Percentiles rank a stretch among this genome's conserved stretches.
Conservation (phyloP, 129 eudicot genomes). For the Lactuca sativa region DNA sequence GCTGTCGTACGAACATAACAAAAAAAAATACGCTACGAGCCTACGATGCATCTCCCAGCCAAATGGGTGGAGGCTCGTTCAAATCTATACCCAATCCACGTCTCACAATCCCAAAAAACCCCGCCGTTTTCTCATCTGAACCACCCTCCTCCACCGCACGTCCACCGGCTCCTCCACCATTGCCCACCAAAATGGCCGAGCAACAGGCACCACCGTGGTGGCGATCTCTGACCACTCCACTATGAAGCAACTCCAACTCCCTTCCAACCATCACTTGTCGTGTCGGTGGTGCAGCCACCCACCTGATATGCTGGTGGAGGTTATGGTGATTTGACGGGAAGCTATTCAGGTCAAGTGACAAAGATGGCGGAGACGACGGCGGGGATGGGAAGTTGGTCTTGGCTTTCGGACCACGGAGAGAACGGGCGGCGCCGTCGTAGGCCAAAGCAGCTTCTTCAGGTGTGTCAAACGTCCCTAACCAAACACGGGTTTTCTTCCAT, state of each 20-base stretch:
- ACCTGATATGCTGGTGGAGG: slow-evolving; percentile 30
- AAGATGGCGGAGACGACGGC: slow-evolving; percentile 37
- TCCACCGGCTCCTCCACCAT: slow-evolving; percentile 21
- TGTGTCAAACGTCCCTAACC: slow-evolving; percentile 88
- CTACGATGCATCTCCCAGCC: slow-evolving; percentile 43
- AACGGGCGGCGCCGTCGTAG: slow-evolving; percentile 92
- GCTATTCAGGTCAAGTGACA: slow-evolving; percentile 58
- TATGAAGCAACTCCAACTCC: slow-evolving; percentile 38
- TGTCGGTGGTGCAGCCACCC: slow-evolving; percentile 39
- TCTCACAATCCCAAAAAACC: slow-evolving; percentile 48
- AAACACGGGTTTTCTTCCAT: slow-evolving; percentile 60
- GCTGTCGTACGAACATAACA: slow-evolving; percentile 13
- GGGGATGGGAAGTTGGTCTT: slow-evolving; percentile 76
- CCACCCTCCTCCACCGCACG: slow-evolving; percentile 16
- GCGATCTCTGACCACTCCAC: slow-evolving; percentile 23
- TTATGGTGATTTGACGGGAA: slow-evolving; percentile 40
- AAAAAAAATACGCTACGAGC: neutral
- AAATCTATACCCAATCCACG: slow-evolving; percentile 83
- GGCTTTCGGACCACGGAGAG: slow-evolving; percentile 83
- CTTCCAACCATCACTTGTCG: slow-evolving; percentile 38
- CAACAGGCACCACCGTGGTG: slow-evolving; percentile 16
- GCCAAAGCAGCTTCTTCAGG: slow-evolving; percentile 95
- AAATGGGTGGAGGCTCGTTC: slow-evolving; percentile 84
- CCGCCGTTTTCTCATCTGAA: slow-evolving; percentile 30
- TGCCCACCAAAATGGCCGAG: slow-evolving; percentile 3